phyloP scores from a whole-genome alignment of 176 grass and related monocot genomes.

The Cocos nucifera region DNA sequence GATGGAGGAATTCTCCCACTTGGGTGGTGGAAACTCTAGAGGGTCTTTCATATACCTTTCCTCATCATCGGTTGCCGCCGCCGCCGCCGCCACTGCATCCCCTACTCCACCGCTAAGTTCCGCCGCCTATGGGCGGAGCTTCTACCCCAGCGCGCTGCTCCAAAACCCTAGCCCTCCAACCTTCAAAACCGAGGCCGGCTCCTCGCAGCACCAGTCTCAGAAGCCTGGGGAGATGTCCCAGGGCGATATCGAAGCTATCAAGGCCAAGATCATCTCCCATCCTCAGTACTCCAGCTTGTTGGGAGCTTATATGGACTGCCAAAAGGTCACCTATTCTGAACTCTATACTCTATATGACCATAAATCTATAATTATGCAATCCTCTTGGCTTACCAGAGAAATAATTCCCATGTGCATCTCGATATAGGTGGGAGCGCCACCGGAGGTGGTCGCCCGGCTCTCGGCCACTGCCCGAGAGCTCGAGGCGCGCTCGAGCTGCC shows the following conservation, averaged over 20 bases:
- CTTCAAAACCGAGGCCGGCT: not conserved
- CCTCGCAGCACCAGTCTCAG: not conserved
- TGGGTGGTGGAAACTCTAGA: not conserved
- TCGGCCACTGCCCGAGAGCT: constrained; percentile 40
- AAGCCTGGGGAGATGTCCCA: not conserved
- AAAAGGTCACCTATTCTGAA: constrained; percentile 34
- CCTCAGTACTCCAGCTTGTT: constrained; percentile 63
- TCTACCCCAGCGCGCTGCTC: not conserved
- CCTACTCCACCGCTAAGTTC: not conserved
- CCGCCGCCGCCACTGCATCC: not conserved
- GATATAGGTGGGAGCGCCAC: constrained; percentile 62
- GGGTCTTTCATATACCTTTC: not conserved
- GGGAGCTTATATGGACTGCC: constrained; percentile 66
- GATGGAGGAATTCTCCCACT: constrained; percentile 10
- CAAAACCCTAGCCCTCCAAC: not conserved
- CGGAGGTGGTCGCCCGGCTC: constrained; percentile 41
- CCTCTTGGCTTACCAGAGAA: not conserved
- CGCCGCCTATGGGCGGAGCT: not conserved
- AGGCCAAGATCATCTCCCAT: constrained; percentile 78
- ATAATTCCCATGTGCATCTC: constrained; percentile 18
- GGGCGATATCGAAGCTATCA: constrained; percentile 24
- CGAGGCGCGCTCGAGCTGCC: constrained; percentile 25
- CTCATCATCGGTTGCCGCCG: not conserved
- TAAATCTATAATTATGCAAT: not conserved
- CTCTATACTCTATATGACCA: not conserved